Percentiles rank a stretch among this genome's conserved stretches.
These are phyloP conservation scores for Fibroporia radiculosa DNA, from an alignment of 768 basidiomycete species.

Conservation along the genomic window DNA sequence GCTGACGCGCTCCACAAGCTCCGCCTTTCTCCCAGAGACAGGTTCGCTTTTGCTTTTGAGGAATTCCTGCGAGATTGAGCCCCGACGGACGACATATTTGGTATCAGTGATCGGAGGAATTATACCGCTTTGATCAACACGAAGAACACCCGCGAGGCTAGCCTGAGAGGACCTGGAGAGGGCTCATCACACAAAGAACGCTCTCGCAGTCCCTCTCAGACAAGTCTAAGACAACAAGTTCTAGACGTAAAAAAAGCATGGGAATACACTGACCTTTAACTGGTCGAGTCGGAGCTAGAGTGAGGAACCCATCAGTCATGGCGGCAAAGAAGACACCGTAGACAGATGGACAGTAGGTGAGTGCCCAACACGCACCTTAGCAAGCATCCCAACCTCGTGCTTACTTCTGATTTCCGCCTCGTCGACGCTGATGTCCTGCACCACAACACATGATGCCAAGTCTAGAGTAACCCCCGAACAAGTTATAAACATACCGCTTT, in stretches of 20 bases:
- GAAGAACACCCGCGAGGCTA: too few species aligned
- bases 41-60: constrained; percentile 56
- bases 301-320: constrained; percentile 12
- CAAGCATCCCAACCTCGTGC: constrained; percentile 49
- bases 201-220: background rate
- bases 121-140: too few species aligned
- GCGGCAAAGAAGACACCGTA: background rate
- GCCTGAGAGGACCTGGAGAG: background rate
- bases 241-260: background rate
- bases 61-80: constrained; percentile 59
- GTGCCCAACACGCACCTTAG: constrained; percentile 45
- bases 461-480: background rate
- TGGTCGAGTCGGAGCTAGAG: constrained; percentile 68
- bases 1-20: constrained; percentile 56
- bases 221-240: background rate
- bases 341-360: background rate
- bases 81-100: too few species aligned
- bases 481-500: constrained; percentile 48
- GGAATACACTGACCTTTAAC: constrained; percentile 49
- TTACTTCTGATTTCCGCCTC: constrained; percentile 69
- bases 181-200: background rate
- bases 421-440: constrained; percentile 53
- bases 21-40: constrained; percentile 65
- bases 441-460: background rate
- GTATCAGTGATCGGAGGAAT: too few species aligned